Conservation (phyloP, 1,139 yeast genomes). For the Candida sp. region DNA sequence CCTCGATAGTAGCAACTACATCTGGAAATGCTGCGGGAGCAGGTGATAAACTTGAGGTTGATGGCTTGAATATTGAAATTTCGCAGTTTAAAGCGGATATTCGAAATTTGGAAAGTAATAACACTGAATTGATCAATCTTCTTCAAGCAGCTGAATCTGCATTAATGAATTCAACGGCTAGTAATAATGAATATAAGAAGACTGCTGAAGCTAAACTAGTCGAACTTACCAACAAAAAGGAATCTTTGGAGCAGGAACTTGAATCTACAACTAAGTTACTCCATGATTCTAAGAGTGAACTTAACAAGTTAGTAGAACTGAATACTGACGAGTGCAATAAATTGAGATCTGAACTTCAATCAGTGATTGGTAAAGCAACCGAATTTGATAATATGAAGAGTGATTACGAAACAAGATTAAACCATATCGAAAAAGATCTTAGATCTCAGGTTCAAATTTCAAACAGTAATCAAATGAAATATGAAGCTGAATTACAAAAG, state of each 20-base stretch:
- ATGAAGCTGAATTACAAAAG: slow-evolving; percentile 55
- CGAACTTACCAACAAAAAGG: slow-evolving; percentile 20
- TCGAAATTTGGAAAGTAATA: slow-evolving; percentile 35
- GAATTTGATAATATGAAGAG: slow-evolving; percentile 32
- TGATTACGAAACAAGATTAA: slow-evolving; percentile 32
- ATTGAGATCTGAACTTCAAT: slow-evolving; percentile 20
- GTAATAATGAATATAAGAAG: slow-evolving; percentile 32
- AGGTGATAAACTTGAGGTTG: slow-evolving; percentile 4
- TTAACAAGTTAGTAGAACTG: slow-evolving; percentile 12
- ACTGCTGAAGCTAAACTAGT: slow-evolving; percentile 22
- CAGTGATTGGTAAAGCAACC: slow-evolving; percentile 24
- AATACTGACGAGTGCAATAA: slow-evolving; percentile 17
- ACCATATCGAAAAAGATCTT: slow-evolving; percentile 39
- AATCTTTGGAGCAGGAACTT: slow-evolving; percentile 17
- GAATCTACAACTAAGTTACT: slow-evolving; percentile 13
- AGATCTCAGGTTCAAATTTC: slow-evolving; percentile 49
- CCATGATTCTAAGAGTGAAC: slow-evolving; percentile 12
- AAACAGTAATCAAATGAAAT: slow-evolving; percentile 48
- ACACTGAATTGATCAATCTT: slow-evolving; percentile 32
- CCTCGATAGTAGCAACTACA: slow-evolving; percentile 3
- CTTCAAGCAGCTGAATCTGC: slow-evolving; percentile 44
- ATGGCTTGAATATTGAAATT: slow-evolving; percentile 19
- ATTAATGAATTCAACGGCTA: slow-evolving; percentile 31
- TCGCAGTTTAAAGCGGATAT: slow-evolving; percentile 35
- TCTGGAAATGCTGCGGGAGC: slow-evolving; percentile 2